phyloP scores from a whole-genome alignment of 2,329 filamentous ascomycete species.

The Amylocarpus encephaloides region DNA sequence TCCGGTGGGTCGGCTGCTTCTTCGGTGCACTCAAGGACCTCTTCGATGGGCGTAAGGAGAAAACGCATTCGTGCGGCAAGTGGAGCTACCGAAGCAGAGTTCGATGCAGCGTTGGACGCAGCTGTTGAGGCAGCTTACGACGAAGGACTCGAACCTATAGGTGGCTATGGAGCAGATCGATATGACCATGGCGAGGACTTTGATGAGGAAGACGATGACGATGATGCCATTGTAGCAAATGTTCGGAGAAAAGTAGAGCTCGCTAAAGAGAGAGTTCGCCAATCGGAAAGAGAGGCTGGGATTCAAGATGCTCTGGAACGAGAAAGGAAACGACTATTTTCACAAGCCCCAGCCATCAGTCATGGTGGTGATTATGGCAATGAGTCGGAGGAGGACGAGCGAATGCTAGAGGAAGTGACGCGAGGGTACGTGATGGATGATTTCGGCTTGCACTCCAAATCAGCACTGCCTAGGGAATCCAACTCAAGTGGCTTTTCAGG shows the following conservation, averaged over 20 bases:
- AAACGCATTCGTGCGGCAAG: conserved; percentile 65
- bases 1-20: conserved; percentile 74
- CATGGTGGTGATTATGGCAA: conserved; percentile 56
- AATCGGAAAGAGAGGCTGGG: conserved; percentile 64
- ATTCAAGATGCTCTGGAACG: conserved; percentile 54
- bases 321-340: conserved; percentile 42
- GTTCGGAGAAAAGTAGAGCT: conserved; percentile 63
- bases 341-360: conserved; percentile 22
- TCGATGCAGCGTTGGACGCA: conserved; percentile 88
- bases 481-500: conserved; percentile 75
- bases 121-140: conserved; percentile 96
- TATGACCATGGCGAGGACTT: conserved; percentile 36
- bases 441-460: conserved; percentile 64
- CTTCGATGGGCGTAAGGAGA: conserved; percentile 60
- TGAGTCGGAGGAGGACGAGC: conserved; percentile 65
- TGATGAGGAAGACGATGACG: conserved; percentile 37
- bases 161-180: conserved; percentile 29
- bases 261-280: conserved; percentile 67
- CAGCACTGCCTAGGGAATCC: conserved; percentile 67
- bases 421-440: conserved; percentile 76
- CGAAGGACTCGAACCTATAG: conserved; percentile 75
- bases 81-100: conserved; percentile 76
- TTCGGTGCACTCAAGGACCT: conserved; percentile 74
- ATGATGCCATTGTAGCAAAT: conserved; percentile 44
- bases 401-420: conserved; percentile 81